Conservation (phyloP, 129 eudicot genomes). For the Chrysanthemum lavandulifolium region DNA sequence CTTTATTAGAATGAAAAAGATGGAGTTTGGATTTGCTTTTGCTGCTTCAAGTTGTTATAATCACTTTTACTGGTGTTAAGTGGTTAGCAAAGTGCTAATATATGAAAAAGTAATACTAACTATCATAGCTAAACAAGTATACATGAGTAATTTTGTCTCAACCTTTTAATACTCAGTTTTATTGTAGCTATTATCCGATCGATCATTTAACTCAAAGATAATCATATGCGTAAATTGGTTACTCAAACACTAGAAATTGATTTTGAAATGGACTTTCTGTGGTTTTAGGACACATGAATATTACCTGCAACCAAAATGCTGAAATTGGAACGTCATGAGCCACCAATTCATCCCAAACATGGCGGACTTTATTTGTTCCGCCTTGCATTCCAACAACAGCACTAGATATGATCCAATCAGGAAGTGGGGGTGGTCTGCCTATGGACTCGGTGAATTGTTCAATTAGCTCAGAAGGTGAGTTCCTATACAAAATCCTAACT, state of each 20-base stretch:
- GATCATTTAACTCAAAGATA: neutral
- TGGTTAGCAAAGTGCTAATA: neutral
- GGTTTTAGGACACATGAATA: neutral
- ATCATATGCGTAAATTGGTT: neutral
- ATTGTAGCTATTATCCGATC: neutral
- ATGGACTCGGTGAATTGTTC: conserved; percentile 80
- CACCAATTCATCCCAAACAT: conserved; percentile 60
- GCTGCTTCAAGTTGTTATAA: neutral
- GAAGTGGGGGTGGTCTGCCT: conserved; percentile 91
- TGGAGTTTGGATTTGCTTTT: neutral
- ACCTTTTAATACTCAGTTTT: neutral
- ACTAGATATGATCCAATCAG: conserved; percentile 96
- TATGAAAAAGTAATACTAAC: neutral
- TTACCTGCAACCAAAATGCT: conserved; percentile 98
- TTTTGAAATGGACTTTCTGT: neutral
- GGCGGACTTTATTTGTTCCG: conserved; percentile 75
- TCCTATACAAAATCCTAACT: conserved; percentile 80
- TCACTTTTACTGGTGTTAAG: neutral
- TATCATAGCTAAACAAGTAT: neutral
- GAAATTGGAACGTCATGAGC: conserved; percentile 74
- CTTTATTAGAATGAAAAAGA: neutral
- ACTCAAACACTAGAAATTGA: conserved; percentile 1
- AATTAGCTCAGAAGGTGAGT: conserved; percentile 84
- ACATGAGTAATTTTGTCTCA: neutral
- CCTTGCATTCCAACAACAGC: conserved; percentile 99